Conservation (phyloP, 768 basidiomycete species). For the Russula olivacea region DNA sequence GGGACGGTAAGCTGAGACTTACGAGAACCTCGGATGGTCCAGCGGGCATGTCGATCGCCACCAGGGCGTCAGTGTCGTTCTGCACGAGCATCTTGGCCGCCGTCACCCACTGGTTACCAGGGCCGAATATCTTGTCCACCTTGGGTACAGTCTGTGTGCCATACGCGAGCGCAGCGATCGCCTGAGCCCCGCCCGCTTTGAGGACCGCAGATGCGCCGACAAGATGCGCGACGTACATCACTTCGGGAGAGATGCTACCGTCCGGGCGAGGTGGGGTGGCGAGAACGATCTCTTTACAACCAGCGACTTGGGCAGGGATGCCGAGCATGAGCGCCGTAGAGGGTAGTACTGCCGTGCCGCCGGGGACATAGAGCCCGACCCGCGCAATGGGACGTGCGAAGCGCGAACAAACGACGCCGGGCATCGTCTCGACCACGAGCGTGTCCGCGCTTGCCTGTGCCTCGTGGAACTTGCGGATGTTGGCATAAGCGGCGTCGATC, state of each 20-base stretch:
- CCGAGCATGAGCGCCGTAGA: constrained; percentile 98
- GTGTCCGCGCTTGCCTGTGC: constrained; percentile 71
- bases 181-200: constrained; percentile 95
- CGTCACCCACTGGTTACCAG: constrained; percentile 99
- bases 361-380: constrained; percentile 95
- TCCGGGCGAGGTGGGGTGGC: constrained; percentile 95
- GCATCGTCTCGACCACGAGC: constrained; percentile 92
- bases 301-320: constrained; percentile 95
- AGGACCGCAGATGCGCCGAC: constrained; percentile 88
- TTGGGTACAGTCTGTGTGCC: constrained; percentile 94
- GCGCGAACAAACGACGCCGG: constrained; percentile 92
- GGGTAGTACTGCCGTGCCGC: constrained; percentile 93
- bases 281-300: constrained; percentile 85
- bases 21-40: constrained; percentile 97
- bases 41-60: constrained; percentile 98
- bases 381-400: constrained; percentile 94
- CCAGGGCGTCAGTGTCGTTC: constrained; percentile 94
- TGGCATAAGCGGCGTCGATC: constrained; percentile 85
- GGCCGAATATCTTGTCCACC: constrained; percentile 99
- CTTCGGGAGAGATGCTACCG: constrained; percentile 92
- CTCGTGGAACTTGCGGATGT: constrained; percentile 86
- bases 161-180: constrained; percentile 93
- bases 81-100: constrained; percentile 99
- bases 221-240: constrained; percentile 91
- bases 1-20: constrained; percentile 32